These are phyloP conservation scores for Coemansia sp. DNA, from an alignment of 192 early-diverging fungal species.

Conservation along the genomic window DNA sequence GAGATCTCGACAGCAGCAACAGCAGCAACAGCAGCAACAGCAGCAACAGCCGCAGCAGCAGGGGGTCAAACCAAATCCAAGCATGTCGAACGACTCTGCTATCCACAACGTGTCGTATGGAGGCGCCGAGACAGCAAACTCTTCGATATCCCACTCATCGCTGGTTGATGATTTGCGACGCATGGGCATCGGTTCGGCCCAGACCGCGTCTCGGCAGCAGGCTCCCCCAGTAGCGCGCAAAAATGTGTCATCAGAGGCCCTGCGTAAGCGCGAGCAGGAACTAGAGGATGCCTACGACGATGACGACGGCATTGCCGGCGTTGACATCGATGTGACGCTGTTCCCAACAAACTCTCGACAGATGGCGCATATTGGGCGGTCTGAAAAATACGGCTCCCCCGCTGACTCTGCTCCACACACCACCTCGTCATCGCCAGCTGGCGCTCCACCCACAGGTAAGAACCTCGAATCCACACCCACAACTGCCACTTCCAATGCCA, in stretches of 20 bases:
- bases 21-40: conserved; percentile 2
- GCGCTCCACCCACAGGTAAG: conserved; percentile 36
- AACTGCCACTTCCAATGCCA: background rate
- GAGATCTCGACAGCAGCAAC: conserved; percentile 2
- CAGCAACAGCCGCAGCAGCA: conserved; percentile 7
- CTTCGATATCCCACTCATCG: background rate
- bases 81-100: conserved; percentile 11
- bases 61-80: background rate
- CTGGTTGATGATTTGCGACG: conserved; percentile 26
- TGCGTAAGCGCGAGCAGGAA: conserved; percentile 33
- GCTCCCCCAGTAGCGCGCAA: conserved; percentile 18
- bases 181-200: conserved; percentile 19
- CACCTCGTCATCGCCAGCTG: background rate
- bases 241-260: conserved; percentile 22
- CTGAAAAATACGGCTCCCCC: conserved; percentile 27
- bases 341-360: conserved; percentile 34
- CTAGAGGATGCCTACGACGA: conserved; percentile 45
- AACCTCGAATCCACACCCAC: conserved; percentile 4
- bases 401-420: conserved; percentile 9
- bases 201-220: conserved; percentile 1
- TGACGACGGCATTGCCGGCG: conserved; percentile 33
- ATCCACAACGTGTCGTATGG: conserved; percentile 13
- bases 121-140: conserved; percentile 5
- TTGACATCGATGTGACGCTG: conserved; percentile 31
- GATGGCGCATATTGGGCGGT: conserved; percentile 31